Evolutionary conservation across 176 grass and related monocot species (phyloP).

Genomic region (Aegilops longissima): DNA sequence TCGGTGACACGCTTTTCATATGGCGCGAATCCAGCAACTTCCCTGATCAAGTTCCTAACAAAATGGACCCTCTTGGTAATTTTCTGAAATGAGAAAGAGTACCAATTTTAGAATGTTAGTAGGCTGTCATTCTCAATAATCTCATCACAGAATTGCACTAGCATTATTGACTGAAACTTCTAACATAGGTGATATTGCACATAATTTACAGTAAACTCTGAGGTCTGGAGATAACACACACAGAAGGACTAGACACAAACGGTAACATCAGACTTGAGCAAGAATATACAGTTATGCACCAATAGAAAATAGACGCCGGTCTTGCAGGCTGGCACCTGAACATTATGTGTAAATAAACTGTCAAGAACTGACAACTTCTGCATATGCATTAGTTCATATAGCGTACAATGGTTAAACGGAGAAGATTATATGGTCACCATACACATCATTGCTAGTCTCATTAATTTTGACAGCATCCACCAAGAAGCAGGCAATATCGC

Average conservation of each 20-base stretch:
- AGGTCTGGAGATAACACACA: neutral
- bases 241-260: neutral
- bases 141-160: neutral
- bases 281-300: neutral
- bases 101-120: neutral
- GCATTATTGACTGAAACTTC: neutral
- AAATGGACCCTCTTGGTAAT: constrained; percentile 15
- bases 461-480: neutral
- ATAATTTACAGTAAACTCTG: neutral
- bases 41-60: constrained; percentile 19
- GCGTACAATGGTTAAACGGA: neutral
- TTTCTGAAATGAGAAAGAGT: constrained; percentile 38
- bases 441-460: neutral
- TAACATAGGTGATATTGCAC: neutral
- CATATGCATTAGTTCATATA: neutral
- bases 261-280: neutral
- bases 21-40: constrained; percentile 31
- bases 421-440: neutral
- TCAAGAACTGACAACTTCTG: neutral
- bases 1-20: constrained; percentile 32
- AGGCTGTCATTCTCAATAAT: neutral
- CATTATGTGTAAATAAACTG: neutral
- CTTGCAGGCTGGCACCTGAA: neutral
- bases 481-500: neutral
- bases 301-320: neutral